Evolutionary conservation across 345 rosid genomes (phyloP), one percentile per base, ranked within the genome.

Genomic region (Abelmoschus esculentus): DNA sequence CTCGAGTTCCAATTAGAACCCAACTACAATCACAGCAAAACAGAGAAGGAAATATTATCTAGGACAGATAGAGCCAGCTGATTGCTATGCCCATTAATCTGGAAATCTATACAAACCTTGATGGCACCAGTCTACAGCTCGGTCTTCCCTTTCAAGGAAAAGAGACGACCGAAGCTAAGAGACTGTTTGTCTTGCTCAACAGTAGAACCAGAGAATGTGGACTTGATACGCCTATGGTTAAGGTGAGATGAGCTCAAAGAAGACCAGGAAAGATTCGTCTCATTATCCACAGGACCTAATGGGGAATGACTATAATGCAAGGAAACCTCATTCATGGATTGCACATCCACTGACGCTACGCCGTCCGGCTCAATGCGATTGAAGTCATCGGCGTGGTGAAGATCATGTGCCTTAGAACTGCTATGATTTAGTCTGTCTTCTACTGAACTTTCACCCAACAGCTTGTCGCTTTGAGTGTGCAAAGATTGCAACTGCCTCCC

Each of bases 401-500:
- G 60, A 34, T 67, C 74, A 53, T 42, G 75, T 59, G 70, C 32
- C 74, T 77, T 68, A 40, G 74, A 1, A 56, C 72, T 73, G 71
- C 26, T n/a, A 76, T 70, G 61, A 72, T 42, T 76, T 60, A 32
- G 31, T 68, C 38, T 60, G 46, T 38, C 76, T 68, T 78, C 79
- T 12, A 38, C 55, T 56, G 66, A 61, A 64, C 62, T 50, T 75
- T 63, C 71, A 38, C 73, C 68, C 3, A 6, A 62, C 42, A 60
- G 38, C 72, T 67, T 72, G 70, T 77, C 76, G 69, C 47, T 62
- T 44, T 74, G 90, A 65, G 90, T 87, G 12, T 75, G 81, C 63
- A 89, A 69, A 8, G 87, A 78, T 70, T 86, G 82, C 76, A 91
- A 75, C 68, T 91, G 91, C 80, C 73, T 87, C 69, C 91, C 86